Base-by-base conservation (phyloP, 129 eudicot genomes). In the Pittosporum tobira region DNA sequence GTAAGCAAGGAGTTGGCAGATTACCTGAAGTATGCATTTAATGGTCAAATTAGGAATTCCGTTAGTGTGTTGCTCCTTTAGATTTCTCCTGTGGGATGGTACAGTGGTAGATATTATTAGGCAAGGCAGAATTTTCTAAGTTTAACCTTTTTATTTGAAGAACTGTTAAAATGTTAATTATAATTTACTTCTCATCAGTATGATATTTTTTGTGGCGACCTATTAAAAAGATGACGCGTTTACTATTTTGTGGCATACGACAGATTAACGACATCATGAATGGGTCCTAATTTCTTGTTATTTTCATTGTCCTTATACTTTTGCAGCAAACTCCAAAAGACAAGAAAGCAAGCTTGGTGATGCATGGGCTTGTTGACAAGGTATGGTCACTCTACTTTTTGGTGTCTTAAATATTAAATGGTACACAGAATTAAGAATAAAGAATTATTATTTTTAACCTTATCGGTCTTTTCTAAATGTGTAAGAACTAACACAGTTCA, bases 251-350 rank as follows among this genome's bases (percentile, higher is more conserved):
- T 28, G 44, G 24, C 43, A 18, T 29, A 15, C 15, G 6, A 13
- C 18, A 3, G 5, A 30, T 31, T 2, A n/a, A 4, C 7, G 19
- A 29, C n/a, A 18, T 28, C 1, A 6, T 54, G 27, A 6, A 37
- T 55, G 24, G 38, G 4, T 11, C 16, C 34, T 3, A 44, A 30
- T 30, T 3, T 55, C 10, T 18, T 29, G 11, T 31, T 55, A 55
- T 2, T n/a, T 5, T 2, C 37, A 18, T 13, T 55, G 20, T 38
- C 18, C 4, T n/a, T 40, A 9, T 51, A 66, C 15, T 26, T 73
- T 65, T 36, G 37, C 71, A 85, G 95, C 23, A 72, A 75, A 85
- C 95, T 73, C 88, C 95, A 15, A 79, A 78, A 72, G 95, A 85
- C 67, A 81, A 79, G 30, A 85, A 68, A 71, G 95, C 95, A 48